These are phyloP conservation scores for Daldinia concentrica DNA, from an alignment of 495 filamentous ascomycete genomes.

Conservation along the genomic window DNA sequence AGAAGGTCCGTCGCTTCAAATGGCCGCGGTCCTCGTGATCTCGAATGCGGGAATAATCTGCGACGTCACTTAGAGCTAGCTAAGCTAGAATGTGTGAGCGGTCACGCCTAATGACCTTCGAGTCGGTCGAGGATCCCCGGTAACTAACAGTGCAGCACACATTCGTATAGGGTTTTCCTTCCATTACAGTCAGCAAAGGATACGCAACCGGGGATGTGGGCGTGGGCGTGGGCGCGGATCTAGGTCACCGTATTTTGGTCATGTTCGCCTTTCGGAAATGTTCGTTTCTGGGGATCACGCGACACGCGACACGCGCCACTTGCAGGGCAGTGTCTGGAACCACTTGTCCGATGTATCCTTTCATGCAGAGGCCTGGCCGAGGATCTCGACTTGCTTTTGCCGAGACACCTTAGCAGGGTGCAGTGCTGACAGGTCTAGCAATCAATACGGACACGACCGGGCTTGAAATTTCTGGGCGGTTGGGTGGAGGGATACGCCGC, in stretches of 20 bases:
- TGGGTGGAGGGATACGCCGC: slow-evolving; percentile 21
- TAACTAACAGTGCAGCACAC: slow-evolving; percentile 3
- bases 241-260: slow-evolving; percentile 18
- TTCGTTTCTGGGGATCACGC: slow-evolving; percentile 17
- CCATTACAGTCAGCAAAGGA: slow-evolving; percentile 18
- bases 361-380: slow-evolving; percentile 22
- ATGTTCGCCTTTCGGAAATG: slow-evolving; percentile 5
- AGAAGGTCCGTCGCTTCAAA: slow-evolving; percentile 8
- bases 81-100: slow-evolving; percentile 17
- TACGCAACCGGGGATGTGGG: slow-evolving; percentile 9
- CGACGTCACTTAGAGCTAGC: slow-evolving; percentile 9
- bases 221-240: slow-evolving; percentile 10
- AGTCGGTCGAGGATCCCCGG: slow-evolving; percentile 21
- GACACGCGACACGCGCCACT: slow-evolving; percentile 32
- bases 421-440: slow-evolving; percentile 11
- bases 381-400: slow-evolving; percentile 19
- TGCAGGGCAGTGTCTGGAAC: slow-evolving; percentile 24
- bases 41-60: slow-evolving; percentile 19
- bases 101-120: slow-evolving; percentile 8
- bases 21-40: slow-evolving; percentile 12
- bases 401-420: slow-evolving; percentile 5
- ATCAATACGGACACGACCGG: slow-evolving; percentile 10
- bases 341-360: slow-evolving; percentile 21
- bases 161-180: not conserved
- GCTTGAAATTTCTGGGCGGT: slow-evolving; percentile 14